Evolutionary conservation across 352 stramenopile genomes (phyloP), one percentile per base, ranked within the genome.

Genomic region (Globisporangium spiculum): DNA sequence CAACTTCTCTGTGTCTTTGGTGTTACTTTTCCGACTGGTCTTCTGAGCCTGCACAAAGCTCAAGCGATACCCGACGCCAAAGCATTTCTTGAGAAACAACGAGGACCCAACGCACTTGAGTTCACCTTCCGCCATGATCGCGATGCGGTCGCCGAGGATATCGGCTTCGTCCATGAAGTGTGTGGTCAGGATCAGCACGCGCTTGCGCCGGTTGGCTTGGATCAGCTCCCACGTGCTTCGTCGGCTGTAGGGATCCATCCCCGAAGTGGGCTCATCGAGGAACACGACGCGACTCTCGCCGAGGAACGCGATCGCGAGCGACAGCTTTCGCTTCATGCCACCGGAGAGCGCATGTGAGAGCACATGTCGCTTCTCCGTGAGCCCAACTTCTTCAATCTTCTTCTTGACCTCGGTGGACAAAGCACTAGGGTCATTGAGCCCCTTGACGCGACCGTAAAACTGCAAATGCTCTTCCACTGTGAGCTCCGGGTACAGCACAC

Each of bases 381-480:
- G 78, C 1, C 93, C 96, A 12, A 99, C 92, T 38, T 97, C 89
- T 8, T 66, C 48, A 24, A 99, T 96, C 53, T 93, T 97, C 0
- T 69, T 77, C 8, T 75, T 66, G 0, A 91, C 68, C 27, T 79
- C 76, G 1, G 59, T 41, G 2, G 26, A n/a, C 8, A 81, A 59
- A 0, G 67, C 58, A 8, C 10, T 65, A 4, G 22, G 26, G 27
- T 68, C 55, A 0, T 44, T 38, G 24, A 97, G 59, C 7, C 94
- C 94, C 70, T 99, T 99, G 2, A 99, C 77, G 22, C 78, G 71
- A 0, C 81, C 89, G 69, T 98, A 99, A 67, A 99, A 98, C 46
- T 74, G 57, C 24, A 99, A 75, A 67, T 99, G 97, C 74, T 99
- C 98, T 24, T 91, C 73, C 24, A 99, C 97, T 0, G 97, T 99